These are phyloP conservation scores for Aspergillus affinis DNA, from an alignment of 495 filamentous ascomycete genomes.

Conservation along the genomic window DNA sequence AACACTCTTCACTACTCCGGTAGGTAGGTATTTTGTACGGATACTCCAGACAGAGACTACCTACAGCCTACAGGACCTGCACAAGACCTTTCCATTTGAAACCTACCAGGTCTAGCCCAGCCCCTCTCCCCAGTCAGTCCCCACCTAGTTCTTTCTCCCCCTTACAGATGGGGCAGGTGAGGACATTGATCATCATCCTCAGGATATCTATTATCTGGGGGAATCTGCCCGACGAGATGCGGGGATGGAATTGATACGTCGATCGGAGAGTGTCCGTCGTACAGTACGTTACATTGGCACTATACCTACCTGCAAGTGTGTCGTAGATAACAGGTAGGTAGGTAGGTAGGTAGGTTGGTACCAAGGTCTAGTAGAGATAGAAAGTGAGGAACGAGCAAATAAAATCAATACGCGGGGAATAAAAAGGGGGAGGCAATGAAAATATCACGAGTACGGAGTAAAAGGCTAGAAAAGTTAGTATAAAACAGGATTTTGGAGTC, in stretches of 20 bases:
- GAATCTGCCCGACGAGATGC: not conserved
- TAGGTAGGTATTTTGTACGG: too few species aligned
- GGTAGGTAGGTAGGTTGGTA: too few species aligned
- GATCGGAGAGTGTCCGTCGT: not conserved
- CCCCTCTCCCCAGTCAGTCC: too few species aligned
- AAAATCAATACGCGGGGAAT: not conserved
- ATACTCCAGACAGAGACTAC: too few species aligned
- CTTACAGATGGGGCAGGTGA: not conserved
- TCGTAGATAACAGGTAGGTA: not conserved
- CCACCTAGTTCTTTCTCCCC: not conserved
- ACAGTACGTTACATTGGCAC: not conserved
- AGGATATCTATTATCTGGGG: not conserved
- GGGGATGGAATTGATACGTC: not conserved
- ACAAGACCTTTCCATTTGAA: not conserved
- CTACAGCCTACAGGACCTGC: too few species aligned
- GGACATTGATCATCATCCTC: not conserved
- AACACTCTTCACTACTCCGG: too few species aligned
- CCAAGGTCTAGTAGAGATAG: too few species aligned
- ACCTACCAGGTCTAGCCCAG: not conserved
- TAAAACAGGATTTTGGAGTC: too few species aligned
- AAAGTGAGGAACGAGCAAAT: not conserved
- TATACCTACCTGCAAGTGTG: not conserved
- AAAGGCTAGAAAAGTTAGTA: too few species aligned
- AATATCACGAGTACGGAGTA: too few species aligned
- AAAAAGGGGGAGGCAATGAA: too few species aligned